Conservation (phyloP, 2,329 filamentous ascomycete species). For the Chalaropsis thielavioides region DNA sequence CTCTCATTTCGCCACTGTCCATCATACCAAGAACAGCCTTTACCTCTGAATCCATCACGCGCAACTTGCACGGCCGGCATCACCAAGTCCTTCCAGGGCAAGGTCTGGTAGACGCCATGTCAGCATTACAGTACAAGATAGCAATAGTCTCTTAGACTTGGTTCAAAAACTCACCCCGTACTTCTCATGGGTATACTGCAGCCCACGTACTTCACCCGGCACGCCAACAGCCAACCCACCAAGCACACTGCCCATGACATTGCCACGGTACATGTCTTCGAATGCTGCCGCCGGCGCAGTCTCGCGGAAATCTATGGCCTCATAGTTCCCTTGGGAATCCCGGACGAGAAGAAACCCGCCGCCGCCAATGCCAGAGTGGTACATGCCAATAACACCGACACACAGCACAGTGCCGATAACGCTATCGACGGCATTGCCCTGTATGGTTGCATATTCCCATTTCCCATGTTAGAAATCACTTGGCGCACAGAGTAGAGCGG, state of each 20-base stretch:
- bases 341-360: constrained; percentile 83
- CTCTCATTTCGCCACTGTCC: too few relatives aligned
- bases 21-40: constrained; percentile 12
- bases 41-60: constrained; percentile 50
- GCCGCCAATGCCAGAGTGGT: constrained; percentile 71
- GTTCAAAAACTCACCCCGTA: constrained; percentile 39
- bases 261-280: constrained; percentile 71
- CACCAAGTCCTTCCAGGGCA: constrained; percentile 59
- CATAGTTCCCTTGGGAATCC: constrained; percentile 57
- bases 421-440: constrained; percentile 66
- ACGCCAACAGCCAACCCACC: constrained; percentile 61
- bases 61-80: constrained; percentile 62
- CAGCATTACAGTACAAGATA: neutral
- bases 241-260: constrained; percentile 49
- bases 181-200: constrained; percentile 62
- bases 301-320: constrained; percentile 82
- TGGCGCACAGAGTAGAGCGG: neutral
- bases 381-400: constrained; percentile 61
- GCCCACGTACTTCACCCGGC: constrained; percentile 61
- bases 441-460: neutral
- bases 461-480: neutral
- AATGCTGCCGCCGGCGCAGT: constrained; percentile 68
- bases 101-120: neutral
- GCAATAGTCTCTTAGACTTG: neutral
- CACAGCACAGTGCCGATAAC: constrained; percentile 61